Conservation (phyloP, 2,329 filamentous ascomycete species). For the Claviceps spartinae region DNA sequence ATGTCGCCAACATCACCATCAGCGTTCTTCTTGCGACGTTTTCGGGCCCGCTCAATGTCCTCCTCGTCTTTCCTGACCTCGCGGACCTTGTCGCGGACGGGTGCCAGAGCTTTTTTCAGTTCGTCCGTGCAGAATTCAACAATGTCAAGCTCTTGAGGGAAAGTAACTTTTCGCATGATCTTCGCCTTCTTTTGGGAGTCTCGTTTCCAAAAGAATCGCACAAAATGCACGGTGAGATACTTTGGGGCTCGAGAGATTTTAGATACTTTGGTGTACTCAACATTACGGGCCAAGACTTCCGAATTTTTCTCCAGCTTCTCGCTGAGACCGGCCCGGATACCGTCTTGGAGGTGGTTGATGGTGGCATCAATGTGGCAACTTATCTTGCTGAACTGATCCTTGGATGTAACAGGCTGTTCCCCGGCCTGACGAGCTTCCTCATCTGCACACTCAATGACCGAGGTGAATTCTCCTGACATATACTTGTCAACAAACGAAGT, state of each 20-base stretch:
- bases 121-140: conserved; percentile 94
- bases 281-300: conserved; percentile 60
- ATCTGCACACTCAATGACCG: conserved; percentile 73
- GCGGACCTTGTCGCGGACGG: conserved; percentile 90
- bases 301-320: conserved; percentile 91
- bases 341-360: conserved; percentile 84
- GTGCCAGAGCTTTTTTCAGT: conserved; percentile 67
- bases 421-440: conserved; percentile 58
- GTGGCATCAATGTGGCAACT: conserved; percentile 86
- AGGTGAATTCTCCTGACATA: conserved; percentile 70
- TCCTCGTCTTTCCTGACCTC: conserved; percentile 91
- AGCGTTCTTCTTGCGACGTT: conserved; percentile 65
- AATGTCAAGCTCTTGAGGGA: conserved; percentile 82
- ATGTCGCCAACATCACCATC: conserved; percentile 33
- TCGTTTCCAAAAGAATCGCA: conserved; percentile 95
- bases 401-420: conserved; percentile 53
- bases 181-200: conserved; percentile 97
- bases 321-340: conserved; percentile 65
- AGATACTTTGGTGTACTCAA: conserved; percentile 81
- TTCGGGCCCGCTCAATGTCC: conserved; percentile 80
- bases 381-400: conserved; percentile 70
- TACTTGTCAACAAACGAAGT: conserved; percentile 79
- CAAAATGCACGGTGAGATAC: conserved; percentile 92
- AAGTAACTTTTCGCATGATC: conserved; percentile 98
- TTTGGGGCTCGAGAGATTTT: conserved; percentile 82